These are phyloP conservation scores for Penicillium expansum DNA, from an alignment of 2,329 filamentous ascomycete species.

Conservation along the genomic window DNA sequence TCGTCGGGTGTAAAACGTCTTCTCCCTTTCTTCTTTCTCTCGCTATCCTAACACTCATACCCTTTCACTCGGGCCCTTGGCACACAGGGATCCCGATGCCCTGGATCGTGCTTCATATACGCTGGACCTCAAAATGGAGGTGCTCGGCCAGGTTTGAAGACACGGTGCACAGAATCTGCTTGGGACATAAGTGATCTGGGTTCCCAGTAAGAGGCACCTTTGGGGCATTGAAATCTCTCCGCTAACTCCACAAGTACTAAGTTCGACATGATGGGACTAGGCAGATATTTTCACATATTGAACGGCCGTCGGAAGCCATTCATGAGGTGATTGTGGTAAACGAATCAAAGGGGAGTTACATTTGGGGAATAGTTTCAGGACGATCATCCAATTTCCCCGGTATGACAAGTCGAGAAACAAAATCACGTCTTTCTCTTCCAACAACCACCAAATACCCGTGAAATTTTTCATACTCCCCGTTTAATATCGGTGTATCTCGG, in stretches of 20 bases:
- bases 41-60: background rate
- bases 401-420: no score
- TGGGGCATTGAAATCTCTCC: background rate
- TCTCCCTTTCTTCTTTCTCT: no score
- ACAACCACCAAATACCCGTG: background rate
- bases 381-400: no score
- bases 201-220: background rate
- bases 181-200: background rate
- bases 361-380: no score
- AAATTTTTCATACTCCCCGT: background rate
- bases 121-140: background rate
- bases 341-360: no score
- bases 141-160: background rate
- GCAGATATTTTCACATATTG: background rate
- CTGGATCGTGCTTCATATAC: background rate
- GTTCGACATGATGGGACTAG: background rate
- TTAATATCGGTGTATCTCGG: background rate
- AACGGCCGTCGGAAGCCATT: background rate
- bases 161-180: background rate
- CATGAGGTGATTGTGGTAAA: background rate
- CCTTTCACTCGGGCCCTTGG: background rate
- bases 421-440: no score
- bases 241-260: background rate
- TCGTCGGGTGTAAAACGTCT: no score
- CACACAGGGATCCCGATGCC: no score